phyloP scores from a whole-genome alignment of 768 basidiomycete species.

The Kwoniella dendrophila region DNA sequence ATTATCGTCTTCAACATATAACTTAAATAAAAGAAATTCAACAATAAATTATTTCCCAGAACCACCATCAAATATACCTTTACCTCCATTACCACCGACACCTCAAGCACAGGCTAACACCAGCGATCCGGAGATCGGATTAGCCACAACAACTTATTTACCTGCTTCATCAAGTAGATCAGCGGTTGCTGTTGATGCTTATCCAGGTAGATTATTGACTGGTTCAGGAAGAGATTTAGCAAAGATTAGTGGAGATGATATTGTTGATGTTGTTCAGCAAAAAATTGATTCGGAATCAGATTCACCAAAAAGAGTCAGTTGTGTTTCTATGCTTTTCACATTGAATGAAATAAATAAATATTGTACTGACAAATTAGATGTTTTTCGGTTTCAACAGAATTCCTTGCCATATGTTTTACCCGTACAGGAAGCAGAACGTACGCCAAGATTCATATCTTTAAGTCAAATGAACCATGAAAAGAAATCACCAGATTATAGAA shows the following conservation, averaged over 20 bases:
- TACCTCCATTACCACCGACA: constrained; percentile 3
- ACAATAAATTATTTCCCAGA: constrained; percentile 15
- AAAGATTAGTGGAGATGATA: background rate
- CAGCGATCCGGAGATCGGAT: constrained; percentile 14
- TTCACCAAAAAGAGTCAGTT: constrained; percentile 3
- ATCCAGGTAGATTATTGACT: constrained; percentile 2
- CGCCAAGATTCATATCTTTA: constrained; percentile 12
- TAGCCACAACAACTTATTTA: constrained; percentile 20
- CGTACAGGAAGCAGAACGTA: constrained; percentile 14
- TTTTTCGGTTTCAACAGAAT: background rate
- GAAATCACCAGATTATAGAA: constrained; percentile 13
- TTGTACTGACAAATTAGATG: background rate
- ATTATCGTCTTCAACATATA: background rate
- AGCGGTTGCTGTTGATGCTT: constrained; percentile 16
- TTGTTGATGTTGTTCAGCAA: background rate
- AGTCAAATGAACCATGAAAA: constrained; percentile 7
- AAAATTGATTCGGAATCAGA: background rate
- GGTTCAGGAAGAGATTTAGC: constrained; percentile 4
- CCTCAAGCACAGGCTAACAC: background rate
- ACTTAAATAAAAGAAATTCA: constrained; percentile 6
- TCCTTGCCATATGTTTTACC: constrained; percentile 14
- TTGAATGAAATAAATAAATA: background rate
- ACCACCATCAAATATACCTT: constrained; percentile 7
- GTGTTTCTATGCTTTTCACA: no score
- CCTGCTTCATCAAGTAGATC: constrained; percentile 18